Evolutionary conservation across 768 basidiomycete genomes (phyloP), one percentile per base, ranked within the genome.

Genomic region (Termitomyces sp.): DNA sequence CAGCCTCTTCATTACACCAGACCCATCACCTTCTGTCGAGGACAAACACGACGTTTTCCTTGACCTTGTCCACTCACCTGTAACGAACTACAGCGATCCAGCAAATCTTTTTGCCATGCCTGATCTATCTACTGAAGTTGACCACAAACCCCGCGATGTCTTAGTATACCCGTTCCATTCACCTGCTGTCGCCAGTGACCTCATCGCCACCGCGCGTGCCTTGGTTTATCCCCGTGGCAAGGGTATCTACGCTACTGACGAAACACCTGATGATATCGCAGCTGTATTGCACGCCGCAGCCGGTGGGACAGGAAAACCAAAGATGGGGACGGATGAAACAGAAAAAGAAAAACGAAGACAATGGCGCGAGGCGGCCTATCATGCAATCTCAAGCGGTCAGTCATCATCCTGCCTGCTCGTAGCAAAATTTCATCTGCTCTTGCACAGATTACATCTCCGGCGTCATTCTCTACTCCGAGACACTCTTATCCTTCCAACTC

Each of bases 211-310:
- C 3, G 80, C 81, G 9, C 68, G 72, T 22, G 74, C 76, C 7
- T 66, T 82, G 27, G 81, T 83, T 3, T 69, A 77, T 63, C 76
- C 78, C 30, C 74, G 73, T 18, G 80, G 80, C 34, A 81, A 76
- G 67, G 81, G 81, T 5, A 77, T 82, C 33, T 82, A 82, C 55
- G 81, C 81, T 12, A 82, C 81, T 9, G 81, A 83, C 60, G 80
- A 83, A 61, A 71, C 77, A 18, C 75, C 78, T n/a, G 73, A 78
- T 24, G 74, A 65, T 12, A 76, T 81, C 44, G 73, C 72, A 36
- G 72, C 68, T 2, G 69, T 75, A 27, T 66, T 82, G 8, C 64
- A 70, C n/a, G 70, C 72, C 52, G 76, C 75, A 2, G 66, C 67
- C 37, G 72, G 68, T n/a, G 67, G 63, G 12, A 62, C 60, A 30